A percentile compares a stretch with the other conserved stretches of the same genome.
Evolutionary conservation across 768 basidiomycete species (phyloP).

Genomic region (Amyloporia xantha): DNA sequence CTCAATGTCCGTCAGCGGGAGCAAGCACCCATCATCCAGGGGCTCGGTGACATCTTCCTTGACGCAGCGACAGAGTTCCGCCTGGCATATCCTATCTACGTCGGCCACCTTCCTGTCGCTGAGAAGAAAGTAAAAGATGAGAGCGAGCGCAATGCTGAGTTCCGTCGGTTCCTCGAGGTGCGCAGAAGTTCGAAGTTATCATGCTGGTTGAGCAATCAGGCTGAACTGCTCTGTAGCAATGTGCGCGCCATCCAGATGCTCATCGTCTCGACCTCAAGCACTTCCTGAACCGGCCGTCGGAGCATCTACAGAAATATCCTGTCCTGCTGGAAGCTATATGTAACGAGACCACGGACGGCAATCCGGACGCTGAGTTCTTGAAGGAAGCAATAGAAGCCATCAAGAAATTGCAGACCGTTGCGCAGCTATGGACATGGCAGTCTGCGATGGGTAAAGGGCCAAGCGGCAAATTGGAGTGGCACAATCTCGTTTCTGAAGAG

Average conservation of each 20-base stretch:
- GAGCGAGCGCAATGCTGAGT: conserved; percentile 70
- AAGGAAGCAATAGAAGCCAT: conserved; percentile 81
- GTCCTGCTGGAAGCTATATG: conserved; percentile 80
- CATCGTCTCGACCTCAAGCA: conserved; percentile 69
- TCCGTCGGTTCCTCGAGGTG: conserved; percentile 84
- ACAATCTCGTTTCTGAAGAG: conserved; percentile 74
- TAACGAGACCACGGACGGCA: conserved; percentile 73
- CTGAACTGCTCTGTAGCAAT: conserved; percentile 31
- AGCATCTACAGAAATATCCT: conserved; percentile 81
- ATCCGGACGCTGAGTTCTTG: conserved; percentile 79
- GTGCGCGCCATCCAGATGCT: conserved; percentile 45
- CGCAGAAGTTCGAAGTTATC: too few species aligned
- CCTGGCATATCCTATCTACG: conserved; percentile 77
- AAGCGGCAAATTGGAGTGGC: conserved; percentile 84
- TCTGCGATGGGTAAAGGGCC: conserved; percentile 78
- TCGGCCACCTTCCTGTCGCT: conserved; percentile 77
- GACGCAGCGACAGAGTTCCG: conserved; percentile 85
- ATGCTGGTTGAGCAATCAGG: not conserved
- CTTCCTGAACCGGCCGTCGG: conserved; percentile 71
- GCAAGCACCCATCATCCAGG: conserved; percentile 73
- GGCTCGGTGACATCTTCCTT: conserved; percentile 86
- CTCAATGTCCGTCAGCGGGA: conserved; percentile 83
- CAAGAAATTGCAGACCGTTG: conserved; percentile 71
- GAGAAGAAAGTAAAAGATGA: conserved; percentile 88
- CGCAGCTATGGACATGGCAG: conserved; percentile 87